Conservation (phyloP, 108 stramenopile species). For the Cyclotella kingstonii region DNA sequence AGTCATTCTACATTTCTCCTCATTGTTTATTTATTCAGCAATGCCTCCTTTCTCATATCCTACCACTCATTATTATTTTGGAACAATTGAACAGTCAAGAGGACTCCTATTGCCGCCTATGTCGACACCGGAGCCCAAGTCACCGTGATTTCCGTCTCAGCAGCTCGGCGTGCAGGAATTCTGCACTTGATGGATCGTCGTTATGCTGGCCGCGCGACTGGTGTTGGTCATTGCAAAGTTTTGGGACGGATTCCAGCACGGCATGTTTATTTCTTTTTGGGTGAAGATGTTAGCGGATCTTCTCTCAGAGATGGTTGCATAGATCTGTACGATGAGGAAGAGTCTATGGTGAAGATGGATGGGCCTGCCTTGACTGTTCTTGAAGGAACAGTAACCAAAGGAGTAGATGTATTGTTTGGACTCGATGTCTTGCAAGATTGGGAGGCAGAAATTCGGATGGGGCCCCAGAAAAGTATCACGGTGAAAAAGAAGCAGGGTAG, state of each 20-base stretch:
- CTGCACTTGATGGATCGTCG: slow-evolving; percentile 60
- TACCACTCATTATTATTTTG: no score
- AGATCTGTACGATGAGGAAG: neutral
- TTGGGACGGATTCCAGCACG: slow-evolving; percentile 60
- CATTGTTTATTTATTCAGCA: neutral
- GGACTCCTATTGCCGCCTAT: slow-evolving; percentile 49
- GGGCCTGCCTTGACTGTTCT: slow-evolving; percentile 55
- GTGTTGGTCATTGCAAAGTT: slow-evolving; percentile 59
- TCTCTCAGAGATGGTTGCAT: neutral
- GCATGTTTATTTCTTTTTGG: slow-evolving; percentile 37
- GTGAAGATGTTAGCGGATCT: slow-evolving; percentile 12
- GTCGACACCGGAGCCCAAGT: slow-evolving; percentile 70
- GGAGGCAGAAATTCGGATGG: slow-evolving; percentile 46
- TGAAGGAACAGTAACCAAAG: slow-evolving; percentile 46
- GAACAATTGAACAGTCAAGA: slow-evolving; percentile 4
- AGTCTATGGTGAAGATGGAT: slow-evolving; percentile 26
- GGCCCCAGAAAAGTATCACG: slow-evolving; percentile 15
- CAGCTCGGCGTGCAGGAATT: slow-evolving; percentile 47
- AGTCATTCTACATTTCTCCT: neutral
- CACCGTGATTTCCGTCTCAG: slow-evolving; percentile 56
- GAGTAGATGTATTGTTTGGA: slow-evolving; percentile 52
- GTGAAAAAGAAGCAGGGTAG: slow-evolving; percentile 12
- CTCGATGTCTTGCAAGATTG: slow-evolving; percentile 48
- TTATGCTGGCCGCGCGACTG: slow-evolving; percentile 62
- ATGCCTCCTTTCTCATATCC: neutral